Conservation (phyloP, 306 rosid genomes). For the Hippophae tibetana region DNA sequence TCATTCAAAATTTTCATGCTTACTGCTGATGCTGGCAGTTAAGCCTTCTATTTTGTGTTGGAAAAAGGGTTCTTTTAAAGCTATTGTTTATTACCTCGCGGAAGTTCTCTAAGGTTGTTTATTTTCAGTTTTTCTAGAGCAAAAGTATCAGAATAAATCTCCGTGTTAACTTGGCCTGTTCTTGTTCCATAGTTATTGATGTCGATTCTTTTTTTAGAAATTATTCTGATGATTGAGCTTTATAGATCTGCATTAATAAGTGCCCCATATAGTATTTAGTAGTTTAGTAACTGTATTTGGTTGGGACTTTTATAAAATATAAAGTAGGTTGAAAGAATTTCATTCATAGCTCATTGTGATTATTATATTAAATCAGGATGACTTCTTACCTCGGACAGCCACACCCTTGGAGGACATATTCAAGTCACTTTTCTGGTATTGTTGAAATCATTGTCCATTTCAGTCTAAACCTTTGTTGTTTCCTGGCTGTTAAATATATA, state of each 20-base stretch:
- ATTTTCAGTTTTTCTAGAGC: neutral
- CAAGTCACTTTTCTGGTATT: slow-evolving; percentile 91
- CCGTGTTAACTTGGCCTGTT: neutral
- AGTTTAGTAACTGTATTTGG: neutral
- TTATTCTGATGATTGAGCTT: slow-evolving; percentile 1
- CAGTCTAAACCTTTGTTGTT: too few species aligned
- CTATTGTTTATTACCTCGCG: slow-evolving; percentile 1
- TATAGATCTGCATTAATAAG: slow-evolving; percentile 9
- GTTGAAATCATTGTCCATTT: slow-evolving; percentile 1
- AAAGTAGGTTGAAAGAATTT: neutral
- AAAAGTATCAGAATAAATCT: neutral
- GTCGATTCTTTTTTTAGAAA: neutral
- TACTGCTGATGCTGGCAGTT: slow-evolving; percentile 5
- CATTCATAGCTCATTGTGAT: slow-evolving; percentile 18
- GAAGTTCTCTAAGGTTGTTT: slow-evolving; percentile 4
- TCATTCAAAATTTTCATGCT: neutral
- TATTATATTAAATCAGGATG: slow-evolving; percentile 56
- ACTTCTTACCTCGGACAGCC: slow-evolving; percentile 92
- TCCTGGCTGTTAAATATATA: too few species aligned
- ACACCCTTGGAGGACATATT: slow-evolving; percentile 96
- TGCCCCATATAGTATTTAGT: slow-evolving; percentile 1
- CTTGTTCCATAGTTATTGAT: neutral
- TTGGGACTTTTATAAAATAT: neutral
- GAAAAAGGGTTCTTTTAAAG: too few species aligned
- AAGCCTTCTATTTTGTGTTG: neutral